Evolutionary conservation across 2,329 filamentous ascomycete species (phyloP), one percentile per base, ranked within the genome.

Genomic region (Fusarium siculi): DNA sequence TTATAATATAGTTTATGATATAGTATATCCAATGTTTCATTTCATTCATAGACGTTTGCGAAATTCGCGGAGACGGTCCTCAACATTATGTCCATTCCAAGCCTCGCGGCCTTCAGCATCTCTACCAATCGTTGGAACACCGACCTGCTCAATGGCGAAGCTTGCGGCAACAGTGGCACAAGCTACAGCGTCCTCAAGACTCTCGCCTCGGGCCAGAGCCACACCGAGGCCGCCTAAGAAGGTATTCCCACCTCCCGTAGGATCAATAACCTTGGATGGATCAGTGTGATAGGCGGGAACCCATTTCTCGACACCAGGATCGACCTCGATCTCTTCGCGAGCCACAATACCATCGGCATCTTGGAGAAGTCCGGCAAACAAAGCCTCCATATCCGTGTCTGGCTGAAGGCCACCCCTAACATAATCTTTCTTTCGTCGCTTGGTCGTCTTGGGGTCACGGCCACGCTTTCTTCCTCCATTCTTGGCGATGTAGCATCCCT

Each of bases 81-180:
- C 80, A 9, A 91, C 88, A 30, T 78, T 79, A 10, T 86, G 84
- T 4, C 87, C 88, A 77, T 92, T 93, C 90, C 91, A 93, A 23
- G 84, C 87, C 81, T 92, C 90, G 28, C 77, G 74, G 10, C 85
- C 86, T 8, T 84, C 74, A 14, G 80, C 82, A 57, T 86, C 82
- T 53, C 78, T 77, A 4, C 80, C 83, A 18, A 95, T 78, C 2
- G 80, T 80, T 1, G 96, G 96, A 80, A 97, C 89, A 1, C 96
- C 96, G 58, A 97, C 91, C 81, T 99, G 96, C 82, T 99, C 95
- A 77, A 99, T 97, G 21, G 94, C 94, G 81, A 97, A 96, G 78
- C 95, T 95, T 12, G 96, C 96, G 5, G 94, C 92, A 10, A 98
- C 88, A 50, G 90, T 92, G 9, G 92, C 96, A 90, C 92, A 96